Conservation (phyloP, 371 early-diverging fungal genomes). For the Choanephora cucurbitarum region DNA sequence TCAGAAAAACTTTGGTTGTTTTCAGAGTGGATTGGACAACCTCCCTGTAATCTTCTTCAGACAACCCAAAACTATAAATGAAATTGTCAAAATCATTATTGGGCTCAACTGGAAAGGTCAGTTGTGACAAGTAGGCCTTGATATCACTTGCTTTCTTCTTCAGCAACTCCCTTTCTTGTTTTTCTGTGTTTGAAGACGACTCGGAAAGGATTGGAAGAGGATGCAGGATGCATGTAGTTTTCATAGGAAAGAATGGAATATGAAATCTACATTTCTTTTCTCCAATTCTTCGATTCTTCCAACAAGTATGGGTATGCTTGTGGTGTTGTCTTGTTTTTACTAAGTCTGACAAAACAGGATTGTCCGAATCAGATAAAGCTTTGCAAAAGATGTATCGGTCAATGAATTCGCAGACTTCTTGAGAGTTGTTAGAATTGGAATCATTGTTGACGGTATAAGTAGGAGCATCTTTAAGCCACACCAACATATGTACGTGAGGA, state of each 20-base stretch:
- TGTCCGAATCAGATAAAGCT: background rate
- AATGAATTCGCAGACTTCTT: conserved; percentile 1
- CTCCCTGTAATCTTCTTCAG: background rate
- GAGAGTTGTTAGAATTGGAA: background rate
- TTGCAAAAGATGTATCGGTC: background rate
- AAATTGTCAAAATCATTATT: background rate
- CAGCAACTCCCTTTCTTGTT: background rate
- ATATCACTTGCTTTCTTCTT: background rate
- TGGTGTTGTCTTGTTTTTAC: background rate
- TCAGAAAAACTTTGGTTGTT: background rate
- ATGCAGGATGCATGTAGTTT: background rate
- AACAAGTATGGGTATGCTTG: conserved; percentile 3
- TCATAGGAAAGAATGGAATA: conserved; percentile 4
- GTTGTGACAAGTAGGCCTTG: background rate
- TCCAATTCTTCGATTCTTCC: background rate
- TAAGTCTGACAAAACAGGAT: background rate
- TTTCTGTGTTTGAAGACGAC: background rate
- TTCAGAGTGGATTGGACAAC: background rate
- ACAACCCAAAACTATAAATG: background rate
- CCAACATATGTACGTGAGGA: conserved; percentile 2
- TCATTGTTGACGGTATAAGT: background rate
- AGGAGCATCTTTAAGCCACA: conserved; percentile 2
- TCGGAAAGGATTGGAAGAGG: background rate
- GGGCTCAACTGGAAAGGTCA: background rate
- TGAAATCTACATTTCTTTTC: background rate